Evolutionary conservation across 768 basidiomycete genomes (phyloP).

Genomic region (Agrocybe pediades): DNA sequence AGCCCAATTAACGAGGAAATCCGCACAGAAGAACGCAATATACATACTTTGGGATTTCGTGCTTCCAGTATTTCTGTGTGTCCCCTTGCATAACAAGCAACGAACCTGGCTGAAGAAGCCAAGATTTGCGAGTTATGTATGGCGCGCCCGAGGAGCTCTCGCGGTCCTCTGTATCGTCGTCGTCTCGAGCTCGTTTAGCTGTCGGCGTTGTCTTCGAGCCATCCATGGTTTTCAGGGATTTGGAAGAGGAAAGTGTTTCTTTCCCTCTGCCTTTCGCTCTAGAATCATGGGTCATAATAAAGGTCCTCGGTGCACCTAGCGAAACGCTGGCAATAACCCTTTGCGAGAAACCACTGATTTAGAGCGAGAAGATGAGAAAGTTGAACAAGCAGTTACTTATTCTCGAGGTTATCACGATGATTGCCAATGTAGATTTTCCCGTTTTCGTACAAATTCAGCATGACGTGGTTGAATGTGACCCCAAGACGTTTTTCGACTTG

Average conservation of each 20-base stretch:
- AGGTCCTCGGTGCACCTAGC: slow-evolving; percentile 29
- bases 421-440: slow-evolving; percentile 32
- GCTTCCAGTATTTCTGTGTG: slow-evolving; percentile 33
- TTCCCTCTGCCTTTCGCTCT: neutral
- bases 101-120: slow-evolving; percentile 26
- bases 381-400: slow-evolving; percentile 14
- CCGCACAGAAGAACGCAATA: neutral
- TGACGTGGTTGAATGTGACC: slow-evolving; percentile 31
- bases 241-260: neutral
- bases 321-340: slow-evolving; percentile 34
- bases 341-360: too few relatives aligned
- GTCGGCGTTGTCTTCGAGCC: neutral
- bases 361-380: neutral
- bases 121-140: slow-evolving; percentile 17
- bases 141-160: neutral
- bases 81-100: slow-evolving; percentile 34
- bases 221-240: neutral
- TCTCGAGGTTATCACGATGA: slow-evolving; percentile 30
- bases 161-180: neutral
- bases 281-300: slow-evolving; percentile 28
- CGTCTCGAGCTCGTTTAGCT: neutral
- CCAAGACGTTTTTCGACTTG: slow-evolving; percentile 28
- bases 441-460: slow-evolving; percentile 31
- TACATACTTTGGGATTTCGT: slow-evolving; percentile 31
- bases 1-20: neutral